Conservation (phyloP, 768 basidiomycete species). For the Neoboletus magnificus region DNA sequence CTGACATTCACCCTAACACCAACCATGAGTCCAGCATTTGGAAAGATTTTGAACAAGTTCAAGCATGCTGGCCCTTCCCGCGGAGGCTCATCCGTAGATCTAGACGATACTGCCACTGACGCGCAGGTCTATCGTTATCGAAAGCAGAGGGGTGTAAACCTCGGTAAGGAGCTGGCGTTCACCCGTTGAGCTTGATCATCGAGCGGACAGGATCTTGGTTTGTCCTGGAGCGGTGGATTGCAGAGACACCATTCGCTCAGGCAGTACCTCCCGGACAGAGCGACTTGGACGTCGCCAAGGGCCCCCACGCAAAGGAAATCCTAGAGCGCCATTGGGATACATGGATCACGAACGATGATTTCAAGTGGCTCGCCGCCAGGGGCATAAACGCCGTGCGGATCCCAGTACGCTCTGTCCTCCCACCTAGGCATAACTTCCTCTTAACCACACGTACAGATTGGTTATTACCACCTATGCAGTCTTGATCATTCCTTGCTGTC, state of each 20-base stretch:
- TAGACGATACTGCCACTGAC: conserved; percentile 7
- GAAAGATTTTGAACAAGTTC: conserved; percentile 17
- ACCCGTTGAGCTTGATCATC: conserved; percentile 7
- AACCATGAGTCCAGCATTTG: conserved; percentile 12
- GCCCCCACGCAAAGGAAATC: conserved; percentile 41
- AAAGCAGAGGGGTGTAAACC: conserved; percentile 78
- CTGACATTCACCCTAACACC: background rate
- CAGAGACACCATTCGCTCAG: conserved; percentile 51
- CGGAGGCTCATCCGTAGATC: background rate
- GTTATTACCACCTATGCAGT: conserved; percentile 68
- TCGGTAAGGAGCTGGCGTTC: conserved; percentile 44
- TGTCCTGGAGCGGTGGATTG: conserved; percentile 75
- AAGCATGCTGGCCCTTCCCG: conserved; percentile 6
- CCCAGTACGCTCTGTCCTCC: conserved; percentile 54
- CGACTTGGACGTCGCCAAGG: conserved; percentile 67
- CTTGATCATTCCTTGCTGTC: conserved; percentile 54
- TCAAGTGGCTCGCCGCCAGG: conserved; percentile 48
- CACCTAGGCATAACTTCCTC: background rate
- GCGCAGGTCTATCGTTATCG: conserved; percentile 51
- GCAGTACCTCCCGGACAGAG: conserved; percentile 58
- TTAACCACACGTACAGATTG: conserved; percentile 45
- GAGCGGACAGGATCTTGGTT: conserved; percentile 64
- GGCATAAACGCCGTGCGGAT: conserved; percentile 62
- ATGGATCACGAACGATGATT: conserved; percentile 54
- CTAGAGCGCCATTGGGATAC: conserved; percentile 48